A percentile compares a stretch with the other conserved stretches of the same genome.
phyloP scores from a whole-genome alignment of 257 asterid species.

The Vinca minor region DNA sequence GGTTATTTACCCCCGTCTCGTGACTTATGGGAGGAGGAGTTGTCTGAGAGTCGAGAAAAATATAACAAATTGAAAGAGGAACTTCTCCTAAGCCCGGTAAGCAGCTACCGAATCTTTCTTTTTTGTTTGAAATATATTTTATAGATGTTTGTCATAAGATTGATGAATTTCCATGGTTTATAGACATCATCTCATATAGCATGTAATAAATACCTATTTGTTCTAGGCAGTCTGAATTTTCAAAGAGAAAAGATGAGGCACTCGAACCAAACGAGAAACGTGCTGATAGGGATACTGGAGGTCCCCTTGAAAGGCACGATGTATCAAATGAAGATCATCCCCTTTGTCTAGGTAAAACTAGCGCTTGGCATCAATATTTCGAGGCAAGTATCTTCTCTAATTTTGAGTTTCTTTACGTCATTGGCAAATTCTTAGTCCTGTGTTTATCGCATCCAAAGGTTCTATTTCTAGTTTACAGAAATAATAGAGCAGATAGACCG shows the following conservation, averaged over 20 bases:
- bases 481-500: slow-evolving; percentile 19
- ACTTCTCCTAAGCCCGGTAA: slow-evolving; percentile 18
- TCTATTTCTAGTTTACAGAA: slow-evolving; percentile 18
- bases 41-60: slow-evolving; percentile 14
- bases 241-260: slow-evolving; percentile 17
- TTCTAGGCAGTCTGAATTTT: slow-evolving; percentile 17
- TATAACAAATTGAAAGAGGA: slow-evolving; percentile 18
- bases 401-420: neutral
- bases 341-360: slow-evolving; percentile 17
- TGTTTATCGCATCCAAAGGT: neutral
- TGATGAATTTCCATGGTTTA: neutral
- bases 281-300: neutral
- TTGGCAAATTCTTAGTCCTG: neutral
- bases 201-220: neutral
- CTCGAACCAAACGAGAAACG: neutral
- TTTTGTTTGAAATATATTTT: too few species aligned
- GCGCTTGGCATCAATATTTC: slow-evolving; percentile 20
- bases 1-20: slow-evolving; percentile 20
- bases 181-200: too few species aligned
- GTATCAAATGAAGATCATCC: slow-evolving; percentile 21
- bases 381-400: slow-evolving; percentile 12
- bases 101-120: neutral
- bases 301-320: slow-evolving; percentile 14
- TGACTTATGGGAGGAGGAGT: slow-evolving; percentile 21
- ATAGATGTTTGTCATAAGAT: neutral